Conservation (phyloP, 352 stramenopile species). For the Phytophthora pini region DNA sequence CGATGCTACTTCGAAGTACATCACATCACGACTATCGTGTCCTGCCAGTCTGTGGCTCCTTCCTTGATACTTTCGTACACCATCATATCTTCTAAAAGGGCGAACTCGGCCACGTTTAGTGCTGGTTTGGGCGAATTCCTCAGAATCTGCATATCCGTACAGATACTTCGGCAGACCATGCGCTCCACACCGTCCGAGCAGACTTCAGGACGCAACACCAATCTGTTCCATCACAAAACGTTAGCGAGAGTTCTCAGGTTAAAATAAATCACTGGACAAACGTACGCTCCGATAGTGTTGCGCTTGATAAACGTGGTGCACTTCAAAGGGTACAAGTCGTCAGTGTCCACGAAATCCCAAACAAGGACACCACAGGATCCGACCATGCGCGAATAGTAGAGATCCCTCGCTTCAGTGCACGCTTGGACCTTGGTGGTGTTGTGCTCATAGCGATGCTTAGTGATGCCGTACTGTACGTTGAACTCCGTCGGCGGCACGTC, state of each 20-base stretch:
- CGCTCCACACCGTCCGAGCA: constrained; percentile 35
- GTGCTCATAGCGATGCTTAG: constrained; percentile 26
- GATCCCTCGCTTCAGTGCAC: constrained; percentile 27
- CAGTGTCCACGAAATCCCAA: constrained; percentile 52
- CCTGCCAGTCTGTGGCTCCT: constrained; percentile 30
- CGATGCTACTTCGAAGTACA: no score
- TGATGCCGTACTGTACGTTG: constrained; percentile 39
- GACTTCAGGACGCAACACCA: constrained; percentile 32
- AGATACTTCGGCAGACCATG: constrained; percentile 36
- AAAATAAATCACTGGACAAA: constrained; percentile 5
- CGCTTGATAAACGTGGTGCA: constrained; percentile 36
- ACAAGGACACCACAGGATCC: constrained; percentile 41
- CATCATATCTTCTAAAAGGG: constrained; percentile 33
- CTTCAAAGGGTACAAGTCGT: constrained; percentile 43
- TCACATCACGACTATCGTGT: constrained; percentile 4
- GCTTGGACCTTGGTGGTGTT: constrained; percentile 25
- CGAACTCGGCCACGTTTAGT: constrained; percentile 28
- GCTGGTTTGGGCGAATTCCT: constrained; percentile 5
- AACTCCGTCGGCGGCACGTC: constrained; percentile 24
- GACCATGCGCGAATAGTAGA: constrained; percentile 40
- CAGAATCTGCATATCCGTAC: constrained; percentile 36
- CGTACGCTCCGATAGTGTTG: constrained; percentile 46
- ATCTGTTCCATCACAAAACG: not conserved
- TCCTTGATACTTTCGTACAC: constrained; percentile 26
- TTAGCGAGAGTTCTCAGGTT: not conserved